A percentile compares a stretch with the other conserved stretches of the same genome.
phyloP scores from a whole-genome alignment of 2,329 filamentous ascomycete genomes.

The Talaromyces sp. region DNA sequence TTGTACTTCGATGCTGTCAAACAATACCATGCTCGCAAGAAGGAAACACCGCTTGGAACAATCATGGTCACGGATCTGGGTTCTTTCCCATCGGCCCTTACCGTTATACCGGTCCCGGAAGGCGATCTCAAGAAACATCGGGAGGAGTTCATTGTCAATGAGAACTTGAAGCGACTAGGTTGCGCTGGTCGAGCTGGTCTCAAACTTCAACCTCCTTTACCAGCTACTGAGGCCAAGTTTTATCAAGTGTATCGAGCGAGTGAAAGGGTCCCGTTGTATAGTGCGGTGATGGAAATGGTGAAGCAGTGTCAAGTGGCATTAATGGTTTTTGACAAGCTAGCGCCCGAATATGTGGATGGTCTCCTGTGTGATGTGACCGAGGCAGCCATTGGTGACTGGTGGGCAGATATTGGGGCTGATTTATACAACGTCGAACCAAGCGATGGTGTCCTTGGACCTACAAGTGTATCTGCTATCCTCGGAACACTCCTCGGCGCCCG shows the following conservation, averaged over 20 bases:
- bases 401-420: constrained; percentile 89
- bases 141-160: constrained; percentile 88
- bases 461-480: constrained; percentile 83
- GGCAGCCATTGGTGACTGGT: constrained; percentile 88
- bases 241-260: constrained; percentile 85
- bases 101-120: constrained; percentile 85
- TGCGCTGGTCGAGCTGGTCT: constrained; percentile 89
- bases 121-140: constrained; percentile 81
- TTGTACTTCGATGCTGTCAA: constrained; percentile 85
- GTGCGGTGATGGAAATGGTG: constrained; percentile 82
- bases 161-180: constrained; percentile 86
- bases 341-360: constrained; percentile 88
- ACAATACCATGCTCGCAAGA: constrained; percentile 80
- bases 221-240: constrained; percentile 87
- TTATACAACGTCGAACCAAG: constrained; percentile 90
- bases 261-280: constrained; percentile 76
- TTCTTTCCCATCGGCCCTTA: constrained; percentile 86
- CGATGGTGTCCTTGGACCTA: constrained; percentile 89
- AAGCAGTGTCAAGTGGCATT: constrained; percentile 89
- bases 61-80: constrained; percentile 94
- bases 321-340: constrained; percentile 82
- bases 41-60: constrained; percentile 78
- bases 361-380: constrained; percentile 93
- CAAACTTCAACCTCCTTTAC: constrained; percentile 74
- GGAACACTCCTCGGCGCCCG: constrained; percentile 87